These are phyloP conservation scores for Pisolithus sp. DNA, from an alignment of 768 basidiomycete species.

Conservation along the genomic window DNA sequence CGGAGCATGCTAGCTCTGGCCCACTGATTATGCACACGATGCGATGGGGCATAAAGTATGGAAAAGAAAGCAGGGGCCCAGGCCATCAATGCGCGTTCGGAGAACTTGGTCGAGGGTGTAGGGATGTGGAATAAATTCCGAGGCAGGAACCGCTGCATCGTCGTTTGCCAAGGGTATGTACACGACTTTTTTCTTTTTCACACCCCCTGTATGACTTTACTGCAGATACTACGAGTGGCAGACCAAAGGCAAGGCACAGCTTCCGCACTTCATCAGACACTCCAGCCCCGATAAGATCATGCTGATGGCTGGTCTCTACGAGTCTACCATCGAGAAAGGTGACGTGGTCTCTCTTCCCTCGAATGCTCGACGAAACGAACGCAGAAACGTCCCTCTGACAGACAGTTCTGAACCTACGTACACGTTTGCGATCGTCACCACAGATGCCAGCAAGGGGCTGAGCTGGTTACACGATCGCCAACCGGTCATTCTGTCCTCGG, in stretches of 20 bases:
- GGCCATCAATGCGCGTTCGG: constrained; percentile 88
- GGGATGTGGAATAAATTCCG: constrained; percentile 86
- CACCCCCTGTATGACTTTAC: background rate
- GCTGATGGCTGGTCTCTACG: constrained; percentile 87
- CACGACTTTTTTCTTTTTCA: too few relatives aligned
- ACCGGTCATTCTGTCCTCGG: constrained; percentile 68
- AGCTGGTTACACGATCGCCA: constrained; percentile 90
- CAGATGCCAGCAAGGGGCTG: constrained; percentile 59
- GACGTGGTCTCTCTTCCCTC: background rate
- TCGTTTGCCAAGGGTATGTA: constrained; percentile 68
- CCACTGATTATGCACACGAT: constrained; percentile 65
- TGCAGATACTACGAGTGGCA: constrained; percentile 92
- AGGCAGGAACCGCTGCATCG: constrained; percentile 77
- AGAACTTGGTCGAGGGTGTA: constrained; percentile 66
- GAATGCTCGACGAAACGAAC: background rate
- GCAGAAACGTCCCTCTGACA: constrained; percentile 16
- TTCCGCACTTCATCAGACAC: constrained; percentile 77
- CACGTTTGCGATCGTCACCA: constrained; percentile 90
- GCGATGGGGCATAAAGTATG: constrained; percentile 83
- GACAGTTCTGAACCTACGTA: constrained; percentile 54
- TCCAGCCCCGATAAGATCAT: constrained; percentile 52
- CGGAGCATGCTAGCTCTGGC: background rate
- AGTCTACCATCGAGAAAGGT: constrained; percentile 65
- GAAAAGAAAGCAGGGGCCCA: constrained; percentile 58
- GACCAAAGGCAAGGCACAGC: constrained; percentile 68